Conservation (phyloP, 768 basidiomycete genomes). For the Tulasnella sp. region DNA sequence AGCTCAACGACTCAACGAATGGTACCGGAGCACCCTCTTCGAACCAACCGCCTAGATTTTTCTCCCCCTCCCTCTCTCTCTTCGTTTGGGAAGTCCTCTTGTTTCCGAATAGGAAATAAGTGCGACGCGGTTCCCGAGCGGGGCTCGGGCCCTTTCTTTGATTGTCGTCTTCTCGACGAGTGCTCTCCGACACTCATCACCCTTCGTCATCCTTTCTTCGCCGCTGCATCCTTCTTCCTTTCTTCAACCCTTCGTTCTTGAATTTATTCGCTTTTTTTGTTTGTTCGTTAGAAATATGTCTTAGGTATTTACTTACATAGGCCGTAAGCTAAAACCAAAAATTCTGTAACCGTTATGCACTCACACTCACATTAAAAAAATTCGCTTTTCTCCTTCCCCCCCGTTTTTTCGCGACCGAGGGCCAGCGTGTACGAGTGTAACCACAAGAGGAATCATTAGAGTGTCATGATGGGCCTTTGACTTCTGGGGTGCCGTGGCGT, state of each 20-base stretch:
- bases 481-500: slow-evolving; percentile 1
- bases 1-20: slow-evolving; percentile 22
- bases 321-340: not conserved
- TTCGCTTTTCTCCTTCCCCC: not conserved
- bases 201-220: not conserved
- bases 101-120: not conserved
- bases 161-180: not conserved
- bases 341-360: not conserved
- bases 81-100: not conserved
- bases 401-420: not conserved
- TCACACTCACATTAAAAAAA: not conserved
- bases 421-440: not conserved
- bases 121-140: not conserved
- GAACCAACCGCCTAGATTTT: slow-evolving; percentile 21
- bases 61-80: no score
- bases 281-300: not conserved
- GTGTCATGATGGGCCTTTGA: slow-evolving; percentile 1
- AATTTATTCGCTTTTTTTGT: not conserved
- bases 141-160: not conserved
- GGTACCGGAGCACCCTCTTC: slow-evolving; percentile 24
- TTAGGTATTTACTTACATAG: not conserved
- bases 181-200: not conserved
- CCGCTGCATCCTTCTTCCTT: not conserved
- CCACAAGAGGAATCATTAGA: not conserved
- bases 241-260: not conserved